Conservation (phyloP, 345 rosid genomes). For the Odontarrhena argentea region DNA sequence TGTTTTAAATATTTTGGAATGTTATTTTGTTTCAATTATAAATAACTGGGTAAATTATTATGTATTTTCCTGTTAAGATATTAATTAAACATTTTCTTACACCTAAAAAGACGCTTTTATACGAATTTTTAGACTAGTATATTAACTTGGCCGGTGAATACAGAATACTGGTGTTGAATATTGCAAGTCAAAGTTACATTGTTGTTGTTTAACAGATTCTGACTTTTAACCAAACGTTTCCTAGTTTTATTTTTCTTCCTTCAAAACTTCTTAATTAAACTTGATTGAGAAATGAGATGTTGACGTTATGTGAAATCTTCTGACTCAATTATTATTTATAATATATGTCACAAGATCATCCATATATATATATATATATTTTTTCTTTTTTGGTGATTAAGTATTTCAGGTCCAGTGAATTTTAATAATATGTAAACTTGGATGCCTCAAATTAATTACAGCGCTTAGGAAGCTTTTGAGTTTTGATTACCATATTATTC, state of each 20-base stretch:
- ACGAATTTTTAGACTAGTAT: not conserved
- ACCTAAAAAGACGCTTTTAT: no score
- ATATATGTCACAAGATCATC: not conserved
- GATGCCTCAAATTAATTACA: no score
- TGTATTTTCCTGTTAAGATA: not conserved
- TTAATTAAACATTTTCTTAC: not conserved
- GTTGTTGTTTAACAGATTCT: slow-evolving; percentile 28
- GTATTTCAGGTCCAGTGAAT: not conserved
- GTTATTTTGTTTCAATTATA: no score
- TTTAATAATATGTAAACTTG: no score
- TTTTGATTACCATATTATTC: no score
- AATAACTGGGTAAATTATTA: no score
- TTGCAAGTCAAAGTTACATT: slow-evolving; percentile 20
- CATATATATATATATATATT: not conserved
- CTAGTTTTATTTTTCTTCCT: not conserved
- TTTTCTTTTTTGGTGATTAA: not conserved
- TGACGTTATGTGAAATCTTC: slow-evolving; percentile 3
- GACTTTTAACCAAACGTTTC: slow-evolving; percentile 4
- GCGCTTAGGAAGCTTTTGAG: no score
- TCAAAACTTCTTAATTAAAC: not conserved
- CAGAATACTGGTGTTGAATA: not conserved
- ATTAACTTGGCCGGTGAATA: not conserved
- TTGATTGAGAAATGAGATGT: slow-evolving; percentile 1
- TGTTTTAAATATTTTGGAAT: no score
- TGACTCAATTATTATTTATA: not conserved